Percentiles rank a stretch among this genome's conserved stretches.
These are phyloP conservation scores for Rhodosporidiobolus odoratus DNA, from an alignment of 768 basidiomycete species.

Conservation along the genomic window DNA sequence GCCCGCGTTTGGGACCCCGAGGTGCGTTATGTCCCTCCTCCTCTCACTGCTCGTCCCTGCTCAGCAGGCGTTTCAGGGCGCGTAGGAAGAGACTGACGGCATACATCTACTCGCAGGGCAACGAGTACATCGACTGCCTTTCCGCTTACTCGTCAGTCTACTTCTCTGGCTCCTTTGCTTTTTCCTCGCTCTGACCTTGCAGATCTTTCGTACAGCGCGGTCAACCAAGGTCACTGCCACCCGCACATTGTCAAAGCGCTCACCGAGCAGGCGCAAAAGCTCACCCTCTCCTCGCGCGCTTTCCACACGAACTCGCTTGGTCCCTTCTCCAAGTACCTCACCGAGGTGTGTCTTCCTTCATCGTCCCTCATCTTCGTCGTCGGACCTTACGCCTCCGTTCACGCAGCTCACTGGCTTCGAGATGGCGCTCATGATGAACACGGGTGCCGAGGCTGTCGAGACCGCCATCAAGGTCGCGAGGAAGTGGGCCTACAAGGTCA, in stretches of 20 bases:
- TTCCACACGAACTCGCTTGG: conserved; percentile 93
- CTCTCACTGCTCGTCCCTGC: neutral
- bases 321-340: conserved; percentile 77
- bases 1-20: conserved; percentile 53
- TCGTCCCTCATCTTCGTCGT: neutral
- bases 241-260: conserved; percentile 77
- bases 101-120: conserved; percentile 67
- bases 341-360: conserved; percentile 57
- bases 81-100: conserved; percentile 51
- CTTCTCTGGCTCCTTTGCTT: conserved; percentile 15
- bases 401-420: conserved; percentile 46
- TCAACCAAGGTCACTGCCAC: conserved; percentile 76
- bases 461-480: conserved; percentile 90
- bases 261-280: conserved; percentile 73
- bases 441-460: conserved; percentile 96
- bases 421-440: conserved; percentile 98
- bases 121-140: conserved; percentile 95
- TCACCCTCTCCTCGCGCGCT: conserved; percentile 90
- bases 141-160: conserved; percentile 84
- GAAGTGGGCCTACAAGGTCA: conserved; percentile 90
- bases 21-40: neutral
- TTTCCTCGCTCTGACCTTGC: neutral
- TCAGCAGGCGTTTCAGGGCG: too few relatives aligned
- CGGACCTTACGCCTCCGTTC: neutral
- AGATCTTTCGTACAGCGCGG: conserved; percentile 5